Evolutionary conservation across 768 basidiomycete genomes (phyloP), one percentile per base, ranked within the genome.

Genomic region (Panaeolus papilionaceus): DNA sequence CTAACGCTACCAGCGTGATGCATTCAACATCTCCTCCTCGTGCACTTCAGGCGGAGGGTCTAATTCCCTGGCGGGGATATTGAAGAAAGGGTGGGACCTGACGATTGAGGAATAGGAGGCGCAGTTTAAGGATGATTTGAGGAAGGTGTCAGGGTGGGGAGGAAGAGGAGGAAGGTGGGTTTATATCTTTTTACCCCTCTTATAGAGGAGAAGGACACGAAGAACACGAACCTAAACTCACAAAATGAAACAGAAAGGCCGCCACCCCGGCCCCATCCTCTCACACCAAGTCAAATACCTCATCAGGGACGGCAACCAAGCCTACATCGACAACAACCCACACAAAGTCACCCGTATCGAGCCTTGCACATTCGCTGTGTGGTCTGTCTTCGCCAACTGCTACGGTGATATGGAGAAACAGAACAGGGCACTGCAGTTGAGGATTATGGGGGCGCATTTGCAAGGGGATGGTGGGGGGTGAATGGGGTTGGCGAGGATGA

Each of bases 371-470:
- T 93, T 98, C 70, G 75, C 95, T 96, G 2, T 88, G 92, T 23
- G 23, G 23, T 23, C 23, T 18, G 92, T 95, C 1, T 82, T 85
- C 0, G 79, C 88, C 2, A 88, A 91, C 70, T 94, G 93, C 72
- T 92, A 95, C 74, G 86, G 89, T 39, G 93, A 95, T 72, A 78
- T 88, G 75, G 82, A 85, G 6, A 87, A 96, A 67, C 75, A 77
- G 2, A 84, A 91, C 63, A 92, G 91, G 69, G 92, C 90, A 0
- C 79, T 97, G 12, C 93, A 95, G 75, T 84, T 95, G 63, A 85
- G 92, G 61, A 92, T 99, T 49, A 93, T 98, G 86, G 95, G 90
- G 0, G 94, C 95, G 3, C 96, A 98, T 82, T 81, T 99, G 63
- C 85, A 86, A 58, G 88, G 92, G 62, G 93, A 93, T 72, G 85